A percentile compares a stretch with the other conserved stretches of the same genome.
Conservation (phyloP, 176 grass and related monocot species). For the Musa acuminata region DNA sequence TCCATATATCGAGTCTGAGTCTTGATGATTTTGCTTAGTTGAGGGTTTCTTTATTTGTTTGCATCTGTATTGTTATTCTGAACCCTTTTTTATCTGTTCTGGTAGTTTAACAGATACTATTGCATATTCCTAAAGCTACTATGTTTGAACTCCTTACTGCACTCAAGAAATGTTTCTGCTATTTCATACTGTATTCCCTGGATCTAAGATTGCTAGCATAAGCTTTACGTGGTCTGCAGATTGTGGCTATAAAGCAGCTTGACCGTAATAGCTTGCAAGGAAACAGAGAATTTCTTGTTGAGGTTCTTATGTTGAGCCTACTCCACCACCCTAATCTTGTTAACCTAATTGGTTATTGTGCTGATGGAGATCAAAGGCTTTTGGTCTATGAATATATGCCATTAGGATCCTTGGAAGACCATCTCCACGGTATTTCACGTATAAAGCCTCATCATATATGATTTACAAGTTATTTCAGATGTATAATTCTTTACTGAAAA, state of each 20-base stretch:
- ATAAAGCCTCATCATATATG: background rate
- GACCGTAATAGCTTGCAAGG: slow-evolving; percentile 49
- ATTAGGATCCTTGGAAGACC: slow-evolving; percentile 42
- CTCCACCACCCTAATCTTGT: slow-evolving; percentile 55
- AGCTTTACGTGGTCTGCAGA: slow-evolving; percentile 15
- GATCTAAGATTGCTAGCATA: slow-evolving; percentile 4
- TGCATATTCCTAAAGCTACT: no score
- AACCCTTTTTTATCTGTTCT: no score
- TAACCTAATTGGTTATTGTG: slow-evolving; percentile 47
- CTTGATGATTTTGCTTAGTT: no score
- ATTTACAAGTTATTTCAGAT: background rate
- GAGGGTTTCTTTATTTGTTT: no score
- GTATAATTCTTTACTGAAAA: background rate
- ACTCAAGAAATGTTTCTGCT: background rate
- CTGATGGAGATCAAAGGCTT: slow-evolving; percentile 46
- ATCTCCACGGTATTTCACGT: slow-evolving; percentile 36
- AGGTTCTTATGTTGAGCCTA: slow-evolving; percentile 46
- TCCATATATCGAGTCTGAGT: no score
- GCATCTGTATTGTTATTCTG: no score
- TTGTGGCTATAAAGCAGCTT: slow-evolving; percentile 53
- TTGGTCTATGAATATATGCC: slow-evolving; percentile 54
- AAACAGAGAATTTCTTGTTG: slow-evolving; percentile 44
- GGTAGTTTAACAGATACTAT: no score
- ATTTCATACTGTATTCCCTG: background rate
- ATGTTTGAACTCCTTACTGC: background rate